Conservation (phyloP, 1,284 basidiomycete genomes). For the Boletus sp. region DNA sequence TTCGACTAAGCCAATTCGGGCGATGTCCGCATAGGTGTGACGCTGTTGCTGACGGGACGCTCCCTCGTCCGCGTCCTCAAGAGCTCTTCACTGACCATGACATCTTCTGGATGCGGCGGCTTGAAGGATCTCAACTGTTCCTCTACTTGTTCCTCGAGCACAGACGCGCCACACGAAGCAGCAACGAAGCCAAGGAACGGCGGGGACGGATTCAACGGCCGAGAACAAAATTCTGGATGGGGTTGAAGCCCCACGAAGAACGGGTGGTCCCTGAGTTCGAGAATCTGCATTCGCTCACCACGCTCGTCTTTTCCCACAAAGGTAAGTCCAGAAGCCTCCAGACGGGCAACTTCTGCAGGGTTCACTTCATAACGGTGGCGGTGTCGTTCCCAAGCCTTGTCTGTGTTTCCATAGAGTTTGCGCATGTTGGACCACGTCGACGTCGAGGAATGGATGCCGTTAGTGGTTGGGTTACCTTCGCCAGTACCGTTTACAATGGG, state of each 20-base stretch:
- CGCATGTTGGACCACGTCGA: conserved; percentile 67
- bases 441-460: conserved; percentile 34
- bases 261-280: conserved; percentile 89
- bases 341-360: conserved; percentile 75
- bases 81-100: conserved; percentile 47
- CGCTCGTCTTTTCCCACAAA: conserved; percentile 95
- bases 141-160: conserved; percentile 75
- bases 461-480: conserved; percentile 16
- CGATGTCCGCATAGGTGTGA: conserved; percentile 24
- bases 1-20: conserved; percentile 20
- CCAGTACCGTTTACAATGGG: conserved; percentile 6
- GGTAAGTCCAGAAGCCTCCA: conserved; percentile 71
- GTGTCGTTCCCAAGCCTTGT: conserved; percentile 94
- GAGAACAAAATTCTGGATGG: conserved; percentile 97
- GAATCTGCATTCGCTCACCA: conserved; percentile 96
- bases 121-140: conserved; percentile 51
- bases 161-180: conserved; percentile 57
- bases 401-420: conserved; percentile 81
- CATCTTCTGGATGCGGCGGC: conserved; percentile 48
- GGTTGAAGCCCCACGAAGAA: conserved; percentile 96
- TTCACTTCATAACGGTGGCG: conserved; percentile 98
- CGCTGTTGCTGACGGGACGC: conserved; percentile 24
- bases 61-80: conserved; percentile 36
- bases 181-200: conserved; percentile 96
- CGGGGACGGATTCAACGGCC: conserved; percentile 97